A percentile compares a stretch with the other conserved stretches of the same genome.
phyloP scores from a whole-genome alignment of 495 filamentous ascomycete genomes.

The Podospora fimiseda region DNA sequence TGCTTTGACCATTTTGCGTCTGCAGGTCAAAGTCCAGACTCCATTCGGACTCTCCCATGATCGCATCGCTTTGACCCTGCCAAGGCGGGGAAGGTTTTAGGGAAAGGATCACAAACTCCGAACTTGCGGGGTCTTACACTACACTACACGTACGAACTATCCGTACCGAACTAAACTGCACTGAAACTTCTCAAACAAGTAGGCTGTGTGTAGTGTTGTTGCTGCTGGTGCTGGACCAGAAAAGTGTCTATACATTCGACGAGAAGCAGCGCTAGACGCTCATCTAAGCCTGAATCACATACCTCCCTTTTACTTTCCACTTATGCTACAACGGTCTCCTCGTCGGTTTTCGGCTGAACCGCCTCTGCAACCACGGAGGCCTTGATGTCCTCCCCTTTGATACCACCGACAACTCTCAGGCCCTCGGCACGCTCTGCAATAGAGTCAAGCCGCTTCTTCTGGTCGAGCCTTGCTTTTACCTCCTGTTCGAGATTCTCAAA shows the following conservation, averaged over 20 bases:
- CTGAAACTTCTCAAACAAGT: too few species aligned
- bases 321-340: not conserved
- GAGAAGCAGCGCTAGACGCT: not conserved
- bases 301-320: too few species aligned
- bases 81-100: not conserved
- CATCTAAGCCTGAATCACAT: too few species aligned
- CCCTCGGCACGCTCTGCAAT: slow-evolving; percentile 32
- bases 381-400: slow-evolving; percentile 27
- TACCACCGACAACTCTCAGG: slow-evolving; percentile 32
- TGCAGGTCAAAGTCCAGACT: not conserved
- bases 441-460: slow-evolving; percentile 34
- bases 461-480: slow-evolving; percentile 37
- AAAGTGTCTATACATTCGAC: not conserved
- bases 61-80: not conserved
- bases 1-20: not conserved
- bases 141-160: too few species aligned
- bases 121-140: not conserved
- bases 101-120: not conserved
- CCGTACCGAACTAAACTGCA: too few species aligned
- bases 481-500: slow-evolving; percentile 55
- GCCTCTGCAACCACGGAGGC: slow-evolving; percentile 9
- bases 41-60: not conserved
- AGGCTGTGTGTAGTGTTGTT: too few species aligned
- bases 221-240: not conserved
- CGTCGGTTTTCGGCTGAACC: slow-evolving; percentile 3